These are phyloP conservation scores for Sporisorium exsertum DNA, from an alignment of 1,284 basidiomycete genomes.

Conservation along the genomic window DNA sequence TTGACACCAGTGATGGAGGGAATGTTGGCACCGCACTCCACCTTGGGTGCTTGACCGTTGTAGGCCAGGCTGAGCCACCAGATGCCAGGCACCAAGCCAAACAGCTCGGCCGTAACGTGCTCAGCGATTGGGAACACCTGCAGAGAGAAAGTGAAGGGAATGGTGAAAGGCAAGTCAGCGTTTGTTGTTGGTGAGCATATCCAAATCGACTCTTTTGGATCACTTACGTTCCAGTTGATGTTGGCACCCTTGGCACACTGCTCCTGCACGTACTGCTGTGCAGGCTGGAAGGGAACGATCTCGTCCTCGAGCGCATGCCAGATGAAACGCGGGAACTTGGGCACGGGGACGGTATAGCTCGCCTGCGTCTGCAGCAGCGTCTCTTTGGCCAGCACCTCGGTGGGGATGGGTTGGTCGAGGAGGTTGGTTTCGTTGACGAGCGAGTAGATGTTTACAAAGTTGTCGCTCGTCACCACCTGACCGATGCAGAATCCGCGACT, in stretches of 20 bases:
- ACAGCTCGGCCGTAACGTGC: slow-evolving; percentile 47
- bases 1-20: slow-evolving; percentile 13
- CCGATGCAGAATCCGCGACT: slow-evolving; percentile 35
- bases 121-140: slow-evolving; percentile 39
- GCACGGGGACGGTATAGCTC: slow-evolving; percentile 38
- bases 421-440: slow-evolving; percentile 52
- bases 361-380: slow-evolving; percentile 44
- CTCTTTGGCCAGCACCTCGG: slow-evolving; percentile 31
- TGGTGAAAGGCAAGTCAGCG: background rate
- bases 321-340: slow-evolving; percentile 56
- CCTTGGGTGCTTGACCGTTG: slow-evolving; percentile 33
- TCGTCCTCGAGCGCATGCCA: slow-evolving; percentile 62
- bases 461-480: slow-evolving; percentile 24
- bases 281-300: slow-evolving; percentile 56
- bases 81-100: slow-evolving; percentile 38
- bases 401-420: slow-evolving; percentile 27
- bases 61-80: slow-evolving; percentile 43
- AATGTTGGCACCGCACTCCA: slow-evolving; percentile 29
- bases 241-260: slow-evolving; percentile 63
- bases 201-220: background rate
- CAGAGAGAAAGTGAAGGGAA: too few species aligned
- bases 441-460: slow-evolving; percentile 32
- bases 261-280: slow-evolving; percentile 48
- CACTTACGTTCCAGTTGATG: slow-evolving; percentile 43
- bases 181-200: background rate